A percentile compares a stretch with the other conserved stretches of the same genome.
Evolutionary conservation across 1,139 yeast genomes (phyloP).

Genomic region (Kodamaea suecica): DNA sequence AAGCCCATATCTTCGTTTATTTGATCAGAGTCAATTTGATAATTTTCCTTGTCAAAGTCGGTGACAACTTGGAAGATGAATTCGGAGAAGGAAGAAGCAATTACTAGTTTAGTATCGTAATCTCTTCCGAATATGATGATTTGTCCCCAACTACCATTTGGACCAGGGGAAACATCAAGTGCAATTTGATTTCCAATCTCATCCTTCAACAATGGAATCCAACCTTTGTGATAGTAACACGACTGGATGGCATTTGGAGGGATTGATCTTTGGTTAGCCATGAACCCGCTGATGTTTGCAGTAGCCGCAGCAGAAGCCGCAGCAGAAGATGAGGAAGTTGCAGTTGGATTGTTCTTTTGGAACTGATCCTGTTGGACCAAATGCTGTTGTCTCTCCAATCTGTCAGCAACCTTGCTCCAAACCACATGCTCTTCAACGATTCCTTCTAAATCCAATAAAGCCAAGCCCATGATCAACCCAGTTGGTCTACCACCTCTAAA

Average conservation of each 20-base stretch:
- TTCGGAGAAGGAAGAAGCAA: constrained; percentile 56
- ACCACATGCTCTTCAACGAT: constrained; percentile 66
- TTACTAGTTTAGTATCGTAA: constrained; percentile 57
- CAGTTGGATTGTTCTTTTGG: constrained; percentile 17
- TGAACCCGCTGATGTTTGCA: constrained; percentile 28
- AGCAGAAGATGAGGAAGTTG: constrained; percentile 4
- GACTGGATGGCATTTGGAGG: constrained; percentile 59
- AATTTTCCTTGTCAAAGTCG: constrained; percentile 55
- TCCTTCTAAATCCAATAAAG: constrained; percentile 67
- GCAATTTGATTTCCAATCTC: constrained; percentile 61
- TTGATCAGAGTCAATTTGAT: constrained; percentile 40
- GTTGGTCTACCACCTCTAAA: constrained; percentile 72
- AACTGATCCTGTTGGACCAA: constrained; percentile 29
- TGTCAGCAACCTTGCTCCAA: constrained; percentile 68
- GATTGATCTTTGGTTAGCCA: constrained; percentile 51
- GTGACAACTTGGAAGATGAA: constrained; percentile 47
- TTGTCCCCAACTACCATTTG: constrained; percentile 60
- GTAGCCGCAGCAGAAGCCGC: constrained; percentile 8
- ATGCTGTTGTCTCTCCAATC: constrained; percentile 44
- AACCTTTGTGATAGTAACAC: constrained; percentile 53
- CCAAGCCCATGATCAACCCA: constrained; percentile 71
- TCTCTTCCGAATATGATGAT: constrained; percentile 63
- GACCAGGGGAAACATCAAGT: constrained; percentile 60
- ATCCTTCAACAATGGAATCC: constrained; percentile 62
- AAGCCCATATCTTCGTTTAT: constrained; percentile 23